Conservation (phyloP, 345 rosid species). For the sweet orange (Citrus sinensis) region DVS_A1.0 CM039163.1:40115501-40116000, state of each 20-base stretch:
- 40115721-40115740: neutral
- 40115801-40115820: neutral
- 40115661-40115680: neutral
- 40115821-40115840: constrained; percentile 33
- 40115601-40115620: neutral
- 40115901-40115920: neutral
- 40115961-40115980: constrained; percentile 13
- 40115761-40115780: neutral
- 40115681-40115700: neutral
- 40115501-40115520: neutral
- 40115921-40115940: neutral
- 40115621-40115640: neutral
- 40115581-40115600: neutral
- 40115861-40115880: neutral
- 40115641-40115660: neutral
- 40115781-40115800: no score
- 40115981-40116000: constrained; percentile 21
- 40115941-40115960: neutral
- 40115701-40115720: neutral
- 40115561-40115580: neutral
- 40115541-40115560: neutral
- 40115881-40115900: constrained; percentile 5
- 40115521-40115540: no score
- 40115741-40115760: neutral
- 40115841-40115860: constrained; percentile 19